These are phyloP conservation scores for Pyrenophora graminea DNA, from an alignment of 2,329 filamentous ascomycete genomes.

Conservation along the genomic window DNA sequence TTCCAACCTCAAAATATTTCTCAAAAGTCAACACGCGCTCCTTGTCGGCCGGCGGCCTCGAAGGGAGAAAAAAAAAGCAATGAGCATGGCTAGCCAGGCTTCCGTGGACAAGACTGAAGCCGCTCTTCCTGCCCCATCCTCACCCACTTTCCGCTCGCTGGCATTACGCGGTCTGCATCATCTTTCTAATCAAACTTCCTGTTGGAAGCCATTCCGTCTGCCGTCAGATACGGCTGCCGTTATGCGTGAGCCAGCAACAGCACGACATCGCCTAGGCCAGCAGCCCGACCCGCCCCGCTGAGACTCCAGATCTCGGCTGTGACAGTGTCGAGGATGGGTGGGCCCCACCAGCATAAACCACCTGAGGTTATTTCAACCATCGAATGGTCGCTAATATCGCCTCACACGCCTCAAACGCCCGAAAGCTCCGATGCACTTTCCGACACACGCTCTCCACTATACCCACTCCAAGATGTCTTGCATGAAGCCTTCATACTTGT, in stretches of 20 bases:
- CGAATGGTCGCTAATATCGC: slow-evolving; percentile 4
- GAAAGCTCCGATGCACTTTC: not conserved
- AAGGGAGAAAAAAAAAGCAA: too few relatives aligned
- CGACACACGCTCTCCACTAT: slow-evolving; percentile 5
- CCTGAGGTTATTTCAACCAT: not conserved
- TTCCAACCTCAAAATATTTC: too few relatives aligned
- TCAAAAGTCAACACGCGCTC: too few relatives aligned
- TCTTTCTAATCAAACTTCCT: not conserved
- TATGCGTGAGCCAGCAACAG: not conserved
- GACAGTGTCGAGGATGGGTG: not conserved
- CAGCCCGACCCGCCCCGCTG: not conserved
- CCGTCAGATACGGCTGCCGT: slow-evolving; percentile 2
- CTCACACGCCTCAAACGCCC: not conserved
- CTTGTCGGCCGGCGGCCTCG: too few relatives aligned
- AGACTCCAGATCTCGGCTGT: not conserved
- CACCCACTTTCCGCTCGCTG: not conserved
- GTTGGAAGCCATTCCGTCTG: slow-evolving; percentile 4
- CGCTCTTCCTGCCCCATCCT: not conserved
- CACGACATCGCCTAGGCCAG: not conserved
- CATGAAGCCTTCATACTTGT: slow-evolving; percentile 12
- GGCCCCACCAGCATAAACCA: slow-evolving; percentile 1
- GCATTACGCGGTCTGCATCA: not conserved
- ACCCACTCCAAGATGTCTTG: not conserved
- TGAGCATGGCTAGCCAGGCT: too few relatives aligned
- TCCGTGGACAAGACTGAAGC: not conserved